Evolutionary conservation across 2,329 filamentous ascomycete species (phyloP).

Genomic region (Balansia obtecta): DNA sequence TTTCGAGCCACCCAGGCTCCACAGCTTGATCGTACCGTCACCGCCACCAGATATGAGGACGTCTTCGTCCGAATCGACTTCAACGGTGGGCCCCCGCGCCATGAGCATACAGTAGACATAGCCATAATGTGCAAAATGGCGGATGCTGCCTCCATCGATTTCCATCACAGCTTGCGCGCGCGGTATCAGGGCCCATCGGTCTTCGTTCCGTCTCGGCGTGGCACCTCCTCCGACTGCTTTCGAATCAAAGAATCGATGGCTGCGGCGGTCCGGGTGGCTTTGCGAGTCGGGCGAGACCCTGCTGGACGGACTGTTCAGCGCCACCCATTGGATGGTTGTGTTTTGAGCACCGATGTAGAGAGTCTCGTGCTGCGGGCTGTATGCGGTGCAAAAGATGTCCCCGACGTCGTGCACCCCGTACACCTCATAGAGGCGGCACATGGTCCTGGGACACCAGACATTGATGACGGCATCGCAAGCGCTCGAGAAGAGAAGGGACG

Average conservation of each 20-base stretch:
- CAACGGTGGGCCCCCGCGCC: constrained; percentile 52
- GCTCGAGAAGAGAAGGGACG: constrained; percentile 73
- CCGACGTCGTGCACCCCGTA: constrained; percentile 91
- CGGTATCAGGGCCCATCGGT: constrained; percentile 42
- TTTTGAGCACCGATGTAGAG: constrained; percentile 91
- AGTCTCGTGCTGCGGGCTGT: constrained; percentile 66
- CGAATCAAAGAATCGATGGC: constrained; percentile 89
- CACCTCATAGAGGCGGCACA: constrained; percentile 73
- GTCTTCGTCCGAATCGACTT: constrained; percentile 62
- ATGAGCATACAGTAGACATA: constrained; percentile 96
- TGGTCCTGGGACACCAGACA: constrained; percentile 72
- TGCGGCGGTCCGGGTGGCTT: constrained; percentile 62
- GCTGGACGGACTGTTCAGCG: constrained; percentile 50
- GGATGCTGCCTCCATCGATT: constrained; percentile 68
- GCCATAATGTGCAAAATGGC: constrained; percentile 85
- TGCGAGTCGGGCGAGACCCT: constrained; percentile 49
- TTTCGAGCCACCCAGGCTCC: constrained; percentile 44
- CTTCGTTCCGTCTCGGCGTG: constrained; percentile 58
- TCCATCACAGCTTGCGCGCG: constrained; percentile 51
- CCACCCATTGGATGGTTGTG: constrained; percentile 88
- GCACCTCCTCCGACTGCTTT: constrained; percentile 69
- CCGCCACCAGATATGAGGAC: constrained; percentile 84
- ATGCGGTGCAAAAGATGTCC: constrained; percentile 90
- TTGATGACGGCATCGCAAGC: constrained; percentile 91
- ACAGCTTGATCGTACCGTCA: constrained; percentile 90